phyloP scores from a whole-genome alignment of 441 rosid genomes.

The Populus trichocarpa region DNA sequence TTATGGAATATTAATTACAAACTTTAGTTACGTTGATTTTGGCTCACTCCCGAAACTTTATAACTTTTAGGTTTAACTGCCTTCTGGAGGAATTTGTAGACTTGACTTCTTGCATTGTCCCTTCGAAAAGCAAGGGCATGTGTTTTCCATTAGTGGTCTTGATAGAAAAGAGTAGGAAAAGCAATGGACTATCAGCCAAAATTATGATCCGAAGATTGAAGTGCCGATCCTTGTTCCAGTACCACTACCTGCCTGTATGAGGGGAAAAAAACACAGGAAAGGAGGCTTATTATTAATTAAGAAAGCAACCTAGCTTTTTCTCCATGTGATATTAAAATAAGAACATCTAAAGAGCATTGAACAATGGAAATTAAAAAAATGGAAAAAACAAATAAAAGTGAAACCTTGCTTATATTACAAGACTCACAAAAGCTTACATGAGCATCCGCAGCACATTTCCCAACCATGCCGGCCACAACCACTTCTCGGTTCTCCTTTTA shows the following conservation, averaged over 20 bases:
- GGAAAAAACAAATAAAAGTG: conserved; percentile 1
- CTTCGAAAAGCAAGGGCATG: background rate
- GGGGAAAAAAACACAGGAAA: background rate
- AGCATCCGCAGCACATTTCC: conserved; percentile 27
- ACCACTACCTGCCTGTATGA: too few species aligned
- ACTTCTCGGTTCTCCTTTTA: background rate
- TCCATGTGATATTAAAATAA: conserved; percentile 5
- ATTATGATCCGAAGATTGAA: background rate
- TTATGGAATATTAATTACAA: background rate
- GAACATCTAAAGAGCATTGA: background rate
- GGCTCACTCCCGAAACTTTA: background rate
- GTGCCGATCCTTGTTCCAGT: background rate
- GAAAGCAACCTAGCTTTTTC: conserved; percentile 38
- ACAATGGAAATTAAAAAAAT: background rate
- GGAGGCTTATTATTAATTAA: background rate
- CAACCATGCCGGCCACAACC: conserved; percentile 20
- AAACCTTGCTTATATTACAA: conserved; percentile 31
- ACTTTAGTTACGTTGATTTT: background rate
- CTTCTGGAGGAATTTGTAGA: background rate
- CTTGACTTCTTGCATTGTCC: background rate
- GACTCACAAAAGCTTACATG: conserved; percentile 25
- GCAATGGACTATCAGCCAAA: background rate
- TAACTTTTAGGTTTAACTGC: background rate
- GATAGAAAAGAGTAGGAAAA: background rate
- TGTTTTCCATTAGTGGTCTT: background rate